Evolutionary conservation across 2,329 filamentous ascomycete species (phyloP).

Genomic region (Zymoseptoria pseudotritici): DNA sequence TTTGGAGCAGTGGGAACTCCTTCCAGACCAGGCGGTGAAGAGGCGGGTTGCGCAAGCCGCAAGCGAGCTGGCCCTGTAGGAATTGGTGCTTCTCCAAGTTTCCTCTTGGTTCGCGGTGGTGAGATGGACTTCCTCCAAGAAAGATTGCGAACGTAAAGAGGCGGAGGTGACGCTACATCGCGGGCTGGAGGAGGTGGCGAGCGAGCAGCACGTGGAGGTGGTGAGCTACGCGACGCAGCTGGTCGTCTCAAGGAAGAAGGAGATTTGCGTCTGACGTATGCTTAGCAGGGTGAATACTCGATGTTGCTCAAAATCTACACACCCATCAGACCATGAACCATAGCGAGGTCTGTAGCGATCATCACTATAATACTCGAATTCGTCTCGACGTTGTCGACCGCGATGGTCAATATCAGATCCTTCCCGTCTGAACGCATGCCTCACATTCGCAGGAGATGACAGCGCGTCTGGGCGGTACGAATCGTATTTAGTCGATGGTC

Average conservation of each 20-base stretch:
- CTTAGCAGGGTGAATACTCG: background rate
- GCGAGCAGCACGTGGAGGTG: background rate
- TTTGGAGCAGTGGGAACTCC: background rate
- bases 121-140: conserved; percentile 1
- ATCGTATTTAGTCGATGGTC: background rate
- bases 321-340: background rate
- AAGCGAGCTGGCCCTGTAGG: no score
- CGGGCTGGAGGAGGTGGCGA: background rate
- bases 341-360: background rate
- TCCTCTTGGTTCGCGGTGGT: background rate
- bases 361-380: background rate
- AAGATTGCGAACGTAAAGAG: background rate
- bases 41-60: background rate
- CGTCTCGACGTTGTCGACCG: background rate
- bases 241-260: background rate
- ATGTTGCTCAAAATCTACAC: background rate
- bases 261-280: background rate
- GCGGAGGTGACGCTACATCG: background rate
- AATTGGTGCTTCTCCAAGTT: background rate
- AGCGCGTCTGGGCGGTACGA: background rate
- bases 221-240: background rate
- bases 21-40: no score
- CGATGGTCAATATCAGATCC: background rate
- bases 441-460: background rate
- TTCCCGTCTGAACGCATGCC: background rate